phyloP scores from a whole-genome alignment of 2,329 filamentous ascomycete species.

The Aspergillus felis region DNA sequence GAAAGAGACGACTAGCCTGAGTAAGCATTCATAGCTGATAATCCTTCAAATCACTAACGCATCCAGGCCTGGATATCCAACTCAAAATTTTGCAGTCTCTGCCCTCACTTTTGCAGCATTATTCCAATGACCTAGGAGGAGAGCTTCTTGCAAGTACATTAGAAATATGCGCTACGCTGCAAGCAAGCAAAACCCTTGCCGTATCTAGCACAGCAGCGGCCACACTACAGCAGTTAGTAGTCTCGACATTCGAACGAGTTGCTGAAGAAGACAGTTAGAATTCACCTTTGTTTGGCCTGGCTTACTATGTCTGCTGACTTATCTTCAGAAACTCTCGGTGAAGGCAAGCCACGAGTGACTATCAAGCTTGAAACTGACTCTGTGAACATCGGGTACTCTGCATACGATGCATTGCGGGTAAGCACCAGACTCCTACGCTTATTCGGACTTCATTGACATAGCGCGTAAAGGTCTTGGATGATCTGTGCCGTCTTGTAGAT shows the following conservation, averaged over 20 bases:
- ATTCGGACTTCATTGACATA: constrained; percentile 8
- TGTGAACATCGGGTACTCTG: constrained; percentile 67
- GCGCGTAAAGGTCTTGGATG: constrained; percentile 67
- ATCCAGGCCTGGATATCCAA: constrained; percentile 73
- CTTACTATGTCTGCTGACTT: constrained; percentile 5
- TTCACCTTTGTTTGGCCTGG: neutral
- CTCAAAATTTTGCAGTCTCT: constrained; percentile 92
- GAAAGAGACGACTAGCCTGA: constrained; percentile 69
- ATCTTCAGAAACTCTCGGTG: constrained; percentile 36
- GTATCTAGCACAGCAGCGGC: constrained; percentile 95
- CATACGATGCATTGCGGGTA: constrained; percentile 78
- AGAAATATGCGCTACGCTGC: constrained; percentile 87
- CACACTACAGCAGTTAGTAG: constrained; percentile 91
- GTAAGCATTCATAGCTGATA: constrained; percentile 44
- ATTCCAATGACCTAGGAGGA: constrained; percentile 73
- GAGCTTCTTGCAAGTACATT: constrained; percentile 76
- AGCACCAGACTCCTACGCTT: constrained; percentile 11
- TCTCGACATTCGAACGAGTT: constrained; percentile 90
- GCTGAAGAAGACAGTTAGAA: constrained; percentile 70
- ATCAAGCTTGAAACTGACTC: constrained; percentile 63
- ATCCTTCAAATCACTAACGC: constrained; percentile 17
- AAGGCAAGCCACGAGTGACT: constrained; percentile 57
- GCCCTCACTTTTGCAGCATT: constrained; percentile 86
- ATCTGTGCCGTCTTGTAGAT: constrained; percentile 83
- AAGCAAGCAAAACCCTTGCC: constrained; percentile 86